These are phyloP conservation scores for Cercospora sp. DNA, from an alignment of 2,329 filamentous ascomycete species.

Conservation along the genomic window DNA sequence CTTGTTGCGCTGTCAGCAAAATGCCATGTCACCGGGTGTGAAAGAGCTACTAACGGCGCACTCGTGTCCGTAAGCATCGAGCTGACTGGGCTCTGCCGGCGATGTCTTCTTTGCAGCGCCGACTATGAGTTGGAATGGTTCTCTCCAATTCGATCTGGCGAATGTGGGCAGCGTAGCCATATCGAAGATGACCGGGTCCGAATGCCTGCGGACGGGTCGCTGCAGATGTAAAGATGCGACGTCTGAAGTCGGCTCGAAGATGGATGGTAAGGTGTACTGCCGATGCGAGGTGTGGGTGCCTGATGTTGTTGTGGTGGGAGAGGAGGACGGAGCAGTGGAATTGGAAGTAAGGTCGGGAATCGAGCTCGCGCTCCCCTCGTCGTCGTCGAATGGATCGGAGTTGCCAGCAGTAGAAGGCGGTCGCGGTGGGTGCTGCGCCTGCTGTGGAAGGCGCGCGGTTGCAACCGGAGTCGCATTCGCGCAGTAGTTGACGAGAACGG, in stretches of 20 bases:
- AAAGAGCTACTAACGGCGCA: conserved; percentile 1
- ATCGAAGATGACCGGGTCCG: conserved; percentile 6
- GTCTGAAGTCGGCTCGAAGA: conserved; percentile 22
- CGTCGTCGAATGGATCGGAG: neutral
- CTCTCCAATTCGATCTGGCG: conserved; percentile 12
- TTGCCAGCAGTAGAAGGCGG: conserved; percentile 12
- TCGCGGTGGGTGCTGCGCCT: conserved; percentile 1
- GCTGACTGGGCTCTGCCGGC: neutral
- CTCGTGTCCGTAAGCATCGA: neutral
- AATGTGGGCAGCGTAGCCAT: conserved; percentile 27
- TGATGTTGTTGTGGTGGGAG: conserved; percentile 6
- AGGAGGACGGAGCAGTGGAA: conserved; percentile 1
- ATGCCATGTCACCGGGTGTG: neutral
- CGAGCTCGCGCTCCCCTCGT: conserved; percentile 9
- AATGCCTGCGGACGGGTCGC: conserved; percentile 13
- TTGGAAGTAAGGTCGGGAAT: conserved; percentile 8
- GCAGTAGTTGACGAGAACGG: conserved; percentile 33
- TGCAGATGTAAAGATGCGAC: conserved; percentile 20
- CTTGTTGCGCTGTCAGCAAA: neutral
- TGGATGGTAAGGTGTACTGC: conserved; percentile 25
- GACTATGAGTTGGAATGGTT: conserved; percentile 15
- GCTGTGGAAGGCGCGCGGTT: neutral
- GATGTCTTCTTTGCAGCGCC: conserved; percentile 13
- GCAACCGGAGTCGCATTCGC: conserved; percentile 17
- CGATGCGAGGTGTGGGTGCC: conserved; percentile 11